Evolutionary conservation across 352 stramenopile species (phyloP), one percentile per base, ranked within the genome.

Genomic region (Globisporangium ultimum): DNA sequence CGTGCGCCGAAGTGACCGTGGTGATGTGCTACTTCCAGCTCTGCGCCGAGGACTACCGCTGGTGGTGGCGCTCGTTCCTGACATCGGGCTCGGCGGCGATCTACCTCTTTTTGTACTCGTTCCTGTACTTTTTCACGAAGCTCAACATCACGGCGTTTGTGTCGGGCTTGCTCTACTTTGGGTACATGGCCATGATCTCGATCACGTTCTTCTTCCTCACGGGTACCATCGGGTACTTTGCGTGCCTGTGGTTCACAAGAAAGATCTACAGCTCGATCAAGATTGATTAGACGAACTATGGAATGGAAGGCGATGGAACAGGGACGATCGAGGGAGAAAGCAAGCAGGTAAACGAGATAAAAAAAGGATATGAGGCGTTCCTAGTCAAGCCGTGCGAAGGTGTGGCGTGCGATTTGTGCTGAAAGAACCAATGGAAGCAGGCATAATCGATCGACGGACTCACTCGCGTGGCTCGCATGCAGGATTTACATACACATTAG

Each of bases 1-100:
- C 97, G 22, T 99, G 96, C 71, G 97, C 97, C 0, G 94, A 99
- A 74, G 98, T 99, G 43, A 97, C 95, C 40, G 97, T 99, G 55
- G 97, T 99, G 21, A 97, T 99, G 91, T 99, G 94, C 72, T 99
- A 99, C 90, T 98, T 99, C 71, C 97, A 99, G 82, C 85, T 99
- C 9, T 99, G 97, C 62, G 93, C 87, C 49, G 98, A 99, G 82
- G 97, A 99, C 87, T 99, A 99, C 80, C 94, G 92, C 64, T 99
- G 95, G 95, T 98, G 95, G 93, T 98, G 96, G 96, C 79, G 92
- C 56, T 92, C 94, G 46, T 99, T 99, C 77, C 73, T 98, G 40
- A 98, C 96, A 41, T 98, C 90, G 61, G 97, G 96, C 28, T 98
- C 88, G 56, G 94, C 89, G 32, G 98, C 96, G 45, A 58, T 98